A percentile compares a stretch with the other conserved stretches of the same genome.
phyloP scores from a whole-genome alignment of 2,329 filamentous ascomycete genomes.

The Colletotrichum sp. region DNA sequence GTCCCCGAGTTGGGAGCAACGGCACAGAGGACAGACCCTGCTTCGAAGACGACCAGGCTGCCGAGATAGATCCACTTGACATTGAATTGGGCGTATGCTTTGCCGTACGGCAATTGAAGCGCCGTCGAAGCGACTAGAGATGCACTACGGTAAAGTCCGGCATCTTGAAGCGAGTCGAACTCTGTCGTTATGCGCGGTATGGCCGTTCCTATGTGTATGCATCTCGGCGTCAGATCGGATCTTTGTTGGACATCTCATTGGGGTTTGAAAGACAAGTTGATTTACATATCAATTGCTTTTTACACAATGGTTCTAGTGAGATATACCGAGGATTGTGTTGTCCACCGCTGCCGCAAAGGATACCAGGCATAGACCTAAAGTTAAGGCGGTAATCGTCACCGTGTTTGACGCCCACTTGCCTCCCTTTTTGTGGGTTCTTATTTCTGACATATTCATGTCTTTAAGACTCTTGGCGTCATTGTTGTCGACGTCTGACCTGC shows the following conservation, averaged over 20 bases:
- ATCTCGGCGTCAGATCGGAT: conserved; percentile 34
- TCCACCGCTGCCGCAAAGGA: not conserved
- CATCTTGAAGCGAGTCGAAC: conserved; percentile 20
- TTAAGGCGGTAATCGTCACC: not conserved
- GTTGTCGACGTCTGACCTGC: not conserved
- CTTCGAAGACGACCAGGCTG: conserved; percentile 46
- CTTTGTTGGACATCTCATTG: not conserved
- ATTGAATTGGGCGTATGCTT: conserved; percentile 60
- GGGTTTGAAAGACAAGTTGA: not conserved
- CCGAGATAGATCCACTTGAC: conserved; percentile 47
- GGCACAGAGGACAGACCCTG: conserved; percentile 47
- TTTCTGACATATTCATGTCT: not conserved
- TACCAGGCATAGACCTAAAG: not conserved
- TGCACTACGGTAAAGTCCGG: not conserved
- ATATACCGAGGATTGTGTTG: not conserved
- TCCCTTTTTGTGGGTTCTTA: rapidly evolving
- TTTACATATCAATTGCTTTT: not conserved
- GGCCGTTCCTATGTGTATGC: conserved; percentile 27
- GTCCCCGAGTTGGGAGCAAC: conserved; percentile 50
- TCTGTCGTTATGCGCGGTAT: conserved; percentile 22
- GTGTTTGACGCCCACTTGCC: not conserved
- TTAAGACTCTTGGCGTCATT: not conserved
- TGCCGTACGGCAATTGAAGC: conserved; percentile 57
- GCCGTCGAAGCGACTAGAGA: not conserved
- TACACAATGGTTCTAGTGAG: not conserved